phyloP scores from a whole-genome alignment of 176 grass and related monocot species.

The Otatea glauca region DNA sequence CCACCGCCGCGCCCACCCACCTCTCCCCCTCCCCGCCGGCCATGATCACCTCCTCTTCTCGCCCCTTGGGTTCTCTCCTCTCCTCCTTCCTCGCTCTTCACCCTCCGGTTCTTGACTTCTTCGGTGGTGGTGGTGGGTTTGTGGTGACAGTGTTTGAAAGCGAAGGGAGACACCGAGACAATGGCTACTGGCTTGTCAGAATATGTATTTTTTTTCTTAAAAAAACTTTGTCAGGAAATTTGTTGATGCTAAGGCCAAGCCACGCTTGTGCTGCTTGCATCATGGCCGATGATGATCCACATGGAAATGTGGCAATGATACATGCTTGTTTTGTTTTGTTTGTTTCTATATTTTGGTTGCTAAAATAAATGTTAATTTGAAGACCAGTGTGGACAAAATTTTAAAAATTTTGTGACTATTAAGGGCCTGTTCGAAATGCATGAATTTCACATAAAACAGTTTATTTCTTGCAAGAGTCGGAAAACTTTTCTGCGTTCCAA shows the following conservation, averaged over 20 bases:
- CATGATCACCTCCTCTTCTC: conserved; percentile 8
- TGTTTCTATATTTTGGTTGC: too few relatives aligned
- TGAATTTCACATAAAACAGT: too few relatives aligned
- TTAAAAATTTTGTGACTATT: too few relatives aligned
- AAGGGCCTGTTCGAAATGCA: too few relatives aligned
- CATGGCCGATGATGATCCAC: not conserved
- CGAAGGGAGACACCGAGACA: not conserved
- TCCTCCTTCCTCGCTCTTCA: too few relatives aligned
- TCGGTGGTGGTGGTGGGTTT: not conserved
- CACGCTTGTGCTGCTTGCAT: not conserved
- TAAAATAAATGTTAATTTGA: too few relatives aligned
- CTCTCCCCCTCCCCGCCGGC: conserved; percentile 46
- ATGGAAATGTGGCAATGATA: not conserved
- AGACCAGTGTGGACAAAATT: too few relatives aligned
- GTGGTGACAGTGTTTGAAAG: conserved; percentile 5
- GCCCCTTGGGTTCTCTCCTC: not conserved
- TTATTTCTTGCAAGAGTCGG: too few relatives aligned
- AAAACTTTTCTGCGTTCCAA: too few relatives aligned
- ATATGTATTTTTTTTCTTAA: not conserved
- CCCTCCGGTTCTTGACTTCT: not conserved
- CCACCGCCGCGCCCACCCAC: conserved; percentile 65
- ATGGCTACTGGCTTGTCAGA: not conserved
- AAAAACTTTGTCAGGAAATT: not conserved
- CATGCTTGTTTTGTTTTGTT: not conserved
- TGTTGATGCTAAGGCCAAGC: not conserved